Evolutionary conservation across 164 flowering plant genomes (phyloP).

Genomic region (Paratinospora sagittata): DNA sequence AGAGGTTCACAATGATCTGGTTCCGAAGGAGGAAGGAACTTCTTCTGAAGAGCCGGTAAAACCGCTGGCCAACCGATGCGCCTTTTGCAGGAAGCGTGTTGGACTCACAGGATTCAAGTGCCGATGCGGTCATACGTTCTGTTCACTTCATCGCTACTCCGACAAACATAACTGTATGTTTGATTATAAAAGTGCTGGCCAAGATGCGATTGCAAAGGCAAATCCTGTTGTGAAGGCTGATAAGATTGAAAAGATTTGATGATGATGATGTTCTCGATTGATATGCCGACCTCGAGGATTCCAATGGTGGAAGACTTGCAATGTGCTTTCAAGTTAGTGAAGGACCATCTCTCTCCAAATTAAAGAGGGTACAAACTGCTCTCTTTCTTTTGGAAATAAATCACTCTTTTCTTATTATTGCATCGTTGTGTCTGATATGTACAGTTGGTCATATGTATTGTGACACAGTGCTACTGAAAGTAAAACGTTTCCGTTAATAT

Average conservation of each 20-base stretch:
- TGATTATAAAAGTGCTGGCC: constrained; percentile 17
- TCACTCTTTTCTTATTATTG: background rate
- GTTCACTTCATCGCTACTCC: constrained; percentile 16
- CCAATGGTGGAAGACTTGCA: background rate
- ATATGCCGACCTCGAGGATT: background rate
- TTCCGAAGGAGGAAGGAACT: constrained; percentile 3
- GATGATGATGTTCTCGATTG: background rate
- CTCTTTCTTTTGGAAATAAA: constrained; percentile 3
- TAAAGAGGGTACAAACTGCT: constrained; percentile 6
- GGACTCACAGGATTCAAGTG: constrained; percentile 22
- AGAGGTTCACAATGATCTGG: background rate
- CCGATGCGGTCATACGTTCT: constrained; percentile 18
- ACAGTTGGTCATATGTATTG: constrained; percentile 11
- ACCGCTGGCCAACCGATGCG: constrained; percentile 18
- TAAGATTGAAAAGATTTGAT: constrained; percentile 19
- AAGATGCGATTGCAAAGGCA: constrained; percentile 17
- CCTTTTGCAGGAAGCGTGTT: constrained; percentile 14
- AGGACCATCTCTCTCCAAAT: background rate
- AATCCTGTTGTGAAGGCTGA: constrained; percentile 19
- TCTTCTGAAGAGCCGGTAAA: constrained; percentile 15
- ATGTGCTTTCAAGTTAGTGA: background rate
- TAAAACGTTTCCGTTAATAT: background rate
- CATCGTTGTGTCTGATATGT: constrained; percentile 10
- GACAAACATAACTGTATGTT: constrained; percentile 18
- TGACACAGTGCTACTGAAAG: constrained; percentile 4